phyloP scores from a whole-genome alignment of 768 basidiomycete species.

The Melanogaster broomeanus region DNA sequence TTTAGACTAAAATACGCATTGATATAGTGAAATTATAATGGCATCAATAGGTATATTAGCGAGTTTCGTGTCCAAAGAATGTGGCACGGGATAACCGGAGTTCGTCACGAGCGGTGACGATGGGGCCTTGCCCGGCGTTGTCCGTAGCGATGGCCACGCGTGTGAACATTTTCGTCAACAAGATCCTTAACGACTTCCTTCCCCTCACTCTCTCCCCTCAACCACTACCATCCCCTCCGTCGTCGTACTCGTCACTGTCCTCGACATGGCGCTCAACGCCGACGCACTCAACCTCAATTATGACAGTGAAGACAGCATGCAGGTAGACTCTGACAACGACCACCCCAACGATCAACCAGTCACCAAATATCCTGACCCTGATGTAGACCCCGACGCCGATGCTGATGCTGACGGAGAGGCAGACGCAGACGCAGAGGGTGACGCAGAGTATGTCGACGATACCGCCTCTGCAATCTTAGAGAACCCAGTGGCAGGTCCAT shows the following conservation, averaged over 20 bases:
- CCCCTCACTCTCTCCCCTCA: constrained; percentile 35
- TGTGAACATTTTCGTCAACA: constrained; percentile 43
- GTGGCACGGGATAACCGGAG: constrained; percentile 37
- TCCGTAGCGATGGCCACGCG: constrained; percentile 44
- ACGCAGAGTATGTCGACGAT: constrained; percentile 42
- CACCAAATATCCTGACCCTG: constrained; percentile 43
- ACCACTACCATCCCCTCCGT: constrained; percentile 32
- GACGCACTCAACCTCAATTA: constrained; percentile 57
- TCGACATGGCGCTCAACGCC: constrained; percentile 36
- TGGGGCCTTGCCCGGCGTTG: constrained; percentile 45
- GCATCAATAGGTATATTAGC: constrained; percentile 3
- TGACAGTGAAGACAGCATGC: constrained; percentile 61
- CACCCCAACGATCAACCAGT: constrained; percentile 9
- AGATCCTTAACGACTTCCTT: constrained; percentile 41
- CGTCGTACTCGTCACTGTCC: constrained; percentile 17
- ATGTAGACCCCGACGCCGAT: constrained; percentile 66
- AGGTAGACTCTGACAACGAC: constrained; percentile 64
- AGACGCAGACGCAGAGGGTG: constrained; percentile 43
- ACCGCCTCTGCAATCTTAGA: constrained; percentile 37
- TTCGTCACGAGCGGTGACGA: constrained; percentile 45
- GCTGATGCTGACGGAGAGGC: constrained; percentile 60
- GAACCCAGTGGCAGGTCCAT: constrained; percentile 40
- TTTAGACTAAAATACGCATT: no score
- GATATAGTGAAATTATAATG: background rate
- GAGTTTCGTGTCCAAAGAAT: constrained; percentile 31